Evolutionary conservation across 1,284 basidiomycete species (phyloP).

Genomic region (Marasmius tenuissimus): DNA sequence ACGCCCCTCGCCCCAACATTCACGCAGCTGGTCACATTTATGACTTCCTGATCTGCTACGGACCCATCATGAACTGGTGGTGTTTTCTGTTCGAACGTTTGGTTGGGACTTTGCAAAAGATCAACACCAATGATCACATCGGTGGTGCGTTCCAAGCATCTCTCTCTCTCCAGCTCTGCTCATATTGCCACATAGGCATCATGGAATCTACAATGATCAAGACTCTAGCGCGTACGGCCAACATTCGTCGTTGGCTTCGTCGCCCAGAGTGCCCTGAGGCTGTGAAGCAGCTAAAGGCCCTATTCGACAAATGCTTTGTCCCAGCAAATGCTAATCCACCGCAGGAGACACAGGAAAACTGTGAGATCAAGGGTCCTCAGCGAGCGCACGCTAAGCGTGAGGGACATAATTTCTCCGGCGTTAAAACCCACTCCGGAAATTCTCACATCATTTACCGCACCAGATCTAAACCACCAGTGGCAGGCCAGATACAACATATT

Average conservation of each 20-base stretch:
- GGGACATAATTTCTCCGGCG: neutral
- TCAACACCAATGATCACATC: slow-evolving; percentile 14
- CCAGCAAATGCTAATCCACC: neutral
- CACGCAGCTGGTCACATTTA: slow-evolving; percentile 21
- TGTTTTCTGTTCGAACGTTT: slow-evolving; percentile 25
- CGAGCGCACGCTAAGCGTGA: neutral
- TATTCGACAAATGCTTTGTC: neutral
- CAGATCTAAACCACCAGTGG: neutral
- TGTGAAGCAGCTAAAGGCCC: neutral
- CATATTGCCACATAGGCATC: neutral
- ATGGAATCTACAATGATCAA: slow-evolving; percentile 1
- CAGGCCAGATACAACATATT: slow-evolving; percentile 5
- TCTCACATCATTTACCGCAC: neutral
- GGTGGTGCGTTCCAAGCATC: slow-evolving; percentile 2
- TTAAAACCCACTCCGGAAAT: neutral
- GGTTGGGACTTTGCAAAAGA: slow-evolving; percentile 19
- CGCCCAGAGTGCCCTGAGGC: slow-evolving; percentile 4
- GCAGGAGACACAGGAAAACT: neutral
- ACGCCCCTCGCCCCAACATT: slow-evolving; percentile 11
- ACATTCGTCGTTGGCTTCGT: slow-evolving; percentile 6
- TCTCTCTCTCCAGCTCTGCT: neutral
- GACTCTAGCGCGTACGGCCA: neutral
- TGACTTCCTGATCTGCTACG: slow-evolving; percentile 21
- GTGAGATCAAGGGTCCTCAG: neutral
- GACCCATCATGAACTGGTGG: slow-evolving; percentile 26